Evolutionary conservation across 768 basidiomycete species (phyloP).

Genomic region (Boletus reticuloceps): DNA sequence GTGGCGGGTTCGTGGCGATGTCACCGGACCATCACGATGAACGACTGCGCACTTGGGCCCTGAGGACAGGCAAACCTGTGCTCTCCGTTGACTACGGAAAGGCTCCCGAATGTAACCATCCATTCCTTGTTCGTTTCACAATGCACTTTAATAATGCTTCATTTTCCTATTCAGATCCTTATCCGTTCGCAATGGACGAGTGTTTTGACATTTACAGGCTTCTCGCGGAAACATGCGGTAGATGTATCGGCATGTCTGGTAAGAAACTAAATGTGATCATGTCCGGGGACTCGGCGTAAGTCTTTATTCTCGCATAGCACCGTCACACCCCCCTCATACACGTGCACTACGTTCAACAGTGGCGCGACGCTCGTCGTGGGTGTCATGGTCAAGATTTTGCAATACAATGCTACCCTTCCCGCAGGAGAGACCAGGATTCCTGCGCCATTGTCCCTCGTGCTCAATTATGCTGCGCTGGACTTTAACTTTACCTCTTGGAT

Average conservation of each 20-base stretch:
- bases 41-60: constrained; percentile 83
- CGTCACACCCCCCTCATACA: constrained; percentile 5
- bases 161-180: constrained; percentile 65
- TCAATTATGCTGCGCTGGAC: constrained; percentile 90
- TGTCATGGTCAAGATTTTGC: constrained; percentile 82
- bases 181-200: constrained; percentile 95
- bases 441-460: constrained; percentile 76
- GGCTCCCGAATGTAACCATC: constrained; percentile 82
- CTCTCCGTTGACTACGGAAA: constrained; percentile 93
- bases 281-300: constrained; percentile 97
- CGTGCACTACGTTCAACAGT: constrained; percentile 39
- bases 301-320: constrained; percentile 14
- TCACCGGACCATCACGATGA: constrained; percentile 96
- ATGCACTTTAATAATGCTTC: background rate
- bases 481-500: constrained; percentile 99
- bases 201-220: constrained; percentile 87
- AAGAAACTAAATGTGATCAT: constrained; percentile 72
- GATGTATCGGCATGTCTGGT: constrained; percentile 86
- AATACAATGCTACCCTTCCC: constrained; percentile 43
- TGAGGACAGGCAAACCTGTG: constrained; percentile 72
- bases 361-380: constrained; percentile 87
- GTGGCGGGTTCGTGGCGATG: constrained; percentile 97
- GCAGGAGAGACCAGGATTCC: constrained; percentile 47
- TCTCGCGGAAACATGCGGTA: constrained; percentile 76
- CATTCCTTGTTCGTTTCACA: background rate